Conservation (phyloP, 139 green algal genomes). For the Closterium sp. region DNA sequence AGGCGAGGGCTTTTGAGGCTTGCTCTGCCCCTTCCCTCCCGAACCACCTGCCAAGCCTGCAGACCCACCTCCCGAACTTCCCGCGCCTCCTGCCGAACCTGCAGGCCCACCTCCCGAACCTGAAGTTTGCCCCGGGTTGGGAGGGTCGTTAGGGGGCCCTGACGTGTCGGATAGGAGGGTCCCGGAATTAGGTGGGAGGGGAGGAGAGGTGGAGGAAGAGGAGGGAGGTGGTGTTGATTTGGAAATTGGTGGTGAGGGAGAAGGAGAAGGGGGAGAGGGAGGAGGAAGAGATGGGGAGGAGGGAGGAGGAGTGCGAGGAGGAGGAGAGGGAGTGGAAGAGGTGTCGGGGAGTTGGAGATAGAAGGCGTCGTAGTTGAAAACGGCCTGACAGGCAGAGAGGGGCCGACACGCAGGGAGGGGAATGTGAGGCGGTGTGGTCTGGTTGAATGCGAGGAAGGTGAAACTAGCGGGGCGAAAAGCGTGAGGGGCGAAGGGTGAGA, state of each 20-base stretch:
- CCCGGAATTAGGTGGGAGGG: neutral
- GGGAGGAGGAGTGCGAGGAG: neutral
- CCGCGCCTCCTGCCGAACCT: neutral
- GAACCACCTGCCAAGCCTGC: neutral
- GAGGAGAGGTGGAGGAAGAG: neutral
- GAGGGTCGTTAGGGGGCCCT: neutral
- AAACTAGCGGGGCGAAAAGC: too few species aligned
- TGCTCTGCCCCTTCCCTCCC: neutral
- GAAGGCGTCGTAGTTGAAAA: neutral
- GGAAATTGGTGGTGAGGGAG: neutral
- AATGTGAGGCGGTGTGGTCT: neutral
- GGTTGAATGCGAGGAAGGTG: too few species aligned
- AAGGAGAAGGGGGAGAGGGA: neutral
- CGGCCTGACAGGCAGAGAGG: neutral
- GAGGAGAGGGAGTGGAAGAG: neutral
- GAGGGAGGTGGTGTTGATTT: neutral
- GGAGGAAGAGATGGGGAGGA: neutral
- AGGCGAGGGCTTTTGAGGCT: neutral
- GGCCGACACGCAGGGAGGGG: neutral
- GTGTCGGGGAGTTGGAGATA: neutral
- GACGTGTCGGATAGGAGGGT: neutral
- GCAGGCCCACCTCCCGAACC: neutral
- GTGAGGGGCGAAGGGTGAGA: neutral
- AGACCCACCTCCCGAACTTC: neutral
- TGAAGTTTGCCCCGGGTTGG: neutral